Conservation (phyloP, 1,139 yeast genomes). For the Candida neerlandica region DNA sequence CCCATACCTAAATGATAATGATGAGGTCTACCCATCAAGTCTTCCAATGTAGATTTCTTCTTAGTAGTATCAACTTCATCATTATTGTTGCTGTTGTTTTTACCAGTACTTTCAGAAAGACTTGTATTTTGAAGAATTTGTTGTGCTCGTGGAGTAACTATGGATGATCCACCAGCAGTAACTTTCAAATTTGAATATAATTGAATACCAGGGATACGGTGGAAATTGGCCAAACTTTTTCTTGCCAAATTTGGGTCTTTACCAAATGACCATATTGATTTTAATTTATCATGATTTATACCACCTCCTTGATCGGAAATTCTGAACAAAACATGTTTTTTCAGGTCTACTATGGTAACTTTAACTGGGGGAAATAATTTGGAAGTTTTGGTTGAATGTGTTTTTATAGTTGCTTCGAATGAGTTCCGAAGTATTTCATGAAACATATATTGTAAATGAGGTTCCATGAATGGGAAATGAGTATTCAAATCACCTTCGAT, state of each 20-base stretch:
- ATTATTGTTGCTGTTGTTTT: too few species aligned
- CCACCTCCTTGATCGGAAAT: constrained; percentile 95
- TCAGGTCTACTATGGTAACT: constrained; percentile 69
- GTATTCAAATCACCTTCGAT: constrained; percentile 69
- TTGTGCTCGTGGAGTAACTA: constrained; percentile 23
- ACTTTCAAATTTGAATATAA: constrained; percentile 44
- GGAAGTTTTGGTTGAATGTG: constrained; percentile 32
- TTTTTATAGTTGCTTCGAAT: constrained; percentile 71
- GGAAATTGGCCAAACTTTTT: constrained; percentile 62
- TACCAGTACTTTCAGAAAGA: constrained; percentile 36
- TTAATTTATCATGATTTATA: constrained; percentile 55
- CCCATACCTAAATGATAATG: constrained; percentile 82
- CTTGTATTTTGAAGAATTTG: constrained; percentile 28
- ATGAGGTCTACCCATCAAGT: constrained; percentile 69
- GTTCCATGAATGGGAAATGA: constrained; percentile 77
- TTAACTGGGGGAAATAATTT: constrained; percentile 64
- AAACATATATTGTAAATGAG: constrained; percentile 81
- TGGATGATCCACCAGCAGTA: constrained; percentile 43
- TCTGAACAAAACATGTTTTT: constrained; percentile 69
- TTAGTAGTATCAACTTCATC: constrained; percentile 14
- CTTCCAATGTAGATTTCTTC: constrained; percentile 40
- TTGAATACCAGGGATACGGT: constrained; percentile 62
- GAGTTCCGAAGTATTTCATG: constrained; percentile 88
- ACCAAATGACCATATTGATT: constrained; percentile 83
- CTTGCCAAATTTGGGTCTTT: constrained; percentile 62